Conservation (phyloP, 1,139 yeast genomes). For the Meyerozyma carpophila region DNA sequence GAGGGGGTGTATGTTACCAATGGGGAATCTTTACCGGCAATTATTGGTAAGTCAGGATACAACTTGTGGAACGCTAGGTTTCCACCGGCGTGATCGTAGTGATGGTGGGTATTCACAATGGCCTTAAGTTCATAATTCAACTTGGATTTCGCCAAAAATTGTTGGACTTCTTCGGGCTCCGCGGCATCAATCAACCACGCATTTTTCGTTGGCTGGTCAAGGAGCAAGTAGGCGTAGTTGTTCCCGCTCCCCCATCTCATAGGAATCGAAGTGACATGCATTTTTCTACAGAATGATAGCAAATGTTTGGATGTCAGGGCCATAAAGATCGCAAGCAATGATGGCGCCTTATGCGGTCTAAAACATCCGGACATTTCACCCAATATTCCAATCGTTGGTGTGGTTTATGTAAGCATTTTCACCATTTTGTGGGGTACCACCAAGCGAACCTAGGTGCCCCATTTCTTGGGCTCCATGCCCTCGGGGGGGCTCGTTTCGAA, state of each 20-base stretch:
- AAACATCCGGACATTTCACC: no score
- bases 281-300: slow-evolving; percentile 32
- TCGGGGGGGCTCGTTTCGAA: slow-evolving; percentile 79
- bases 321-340: background rate
- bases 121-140: slow-evolving; percentile 48
- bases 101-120: slow-evolving; percentile 94
- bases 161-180: slow-evolving; percentile 54
- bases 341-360: no score
- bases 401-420: background rate
- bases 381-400: background rate
- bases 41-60: slow-evolving; percentile 59
- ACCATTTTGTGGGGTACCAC: background rate
- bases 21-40: slow-evolving; percentile 82
- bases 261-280: slow-evolving; percentile 79
- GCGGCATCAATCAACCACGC: slow-evolving; percentile 95
- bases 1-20: slow-evolving; percentile 63
- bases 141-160: slow-evolving; percentile 20
- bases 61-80: slow-evolving; percentile 43
- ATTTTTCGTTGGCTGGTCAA: slow-evolving; percentile 60
- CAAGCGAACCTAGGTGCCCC: slow-evolving; percentile 16
- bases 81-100: slow-evolving; percentile 92
- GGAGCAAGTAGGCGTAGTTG: slow-evolving; percentile 77
- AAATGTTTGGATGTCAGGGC: background rate
- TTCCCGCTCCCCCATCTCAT: slow-evolving; percentile 97
- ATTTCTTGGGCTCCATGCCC: slow-evolving; percentile 49